phyloP scores from a whole-genome alignment of 2,329 filamentous ascomycete species.

The Diaporthe aspalathi region DNA sequence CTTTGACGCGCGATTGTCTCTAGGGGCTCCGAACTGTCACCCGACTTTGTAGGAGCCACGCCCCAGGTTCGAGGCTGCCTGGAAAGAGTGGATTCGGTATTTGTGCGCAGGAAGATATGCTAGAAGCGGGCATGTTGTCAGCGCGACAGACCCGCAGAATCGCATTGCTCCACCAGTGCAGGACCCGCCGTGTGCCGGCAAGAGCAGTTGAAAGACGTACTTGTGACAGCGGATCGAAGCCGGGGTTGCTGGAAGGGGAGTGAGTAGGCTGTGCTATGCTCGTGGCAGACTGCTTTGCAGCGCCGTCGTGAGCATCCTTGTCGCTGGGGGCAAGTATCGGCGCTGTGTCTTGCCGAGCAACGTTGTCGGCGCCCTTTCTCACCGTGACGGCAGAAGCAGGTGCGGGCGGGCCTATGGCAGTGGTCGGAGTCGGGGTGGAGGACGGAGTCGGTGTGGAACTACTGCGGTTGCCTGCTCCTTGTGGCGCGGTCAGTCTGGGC shows the following conservation, averaged over 20 bases:
- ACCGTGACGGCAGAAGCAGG: conserved; percentile 9
- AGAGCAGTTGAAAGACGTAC: conserved; percentile 25
- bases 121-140: conserved; percentile 44
- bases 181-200: not conserved
- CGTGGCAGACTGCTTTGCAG: conserved; percentile 11
- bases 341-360: conserved; percentile 17
- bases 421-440: conserved; percentile 22
- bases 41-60: conserved; percentile 54
- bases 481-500: conserved; percentile 25
- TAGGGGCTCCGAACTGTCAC: conserved; percentile 60
- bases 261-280: conserved; percentile 12
- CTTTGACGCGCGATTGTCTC: conserved; percentile 50
- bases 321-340: conserved; percentile 13
- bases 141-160: conserved; percentile 6
- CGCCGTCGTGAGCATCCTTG: conserved; percentile 30
- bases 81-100: conserved; percentile 64
- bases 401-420: conserved; percentile 25
- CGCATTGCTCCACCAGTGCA: not conserved
- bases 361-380: conserved; percentile 8
- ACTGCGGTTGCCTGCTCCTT: conserved; percentile 29
- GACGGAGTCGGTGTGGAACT: not conserved
- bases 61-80: conserved; percentile 67
- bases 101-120: conserved; percentile 76
- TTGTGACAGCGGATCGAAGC: conserved; percentile 39
- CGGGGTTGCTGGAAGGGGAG: conserved; percentile 19